Percentiles rank a stretch among this genome's conserved stretches.
phyloP scores from a whole-genome alignment of 768 basidiomycete species.

The Trametes sanguinea region DNA sequence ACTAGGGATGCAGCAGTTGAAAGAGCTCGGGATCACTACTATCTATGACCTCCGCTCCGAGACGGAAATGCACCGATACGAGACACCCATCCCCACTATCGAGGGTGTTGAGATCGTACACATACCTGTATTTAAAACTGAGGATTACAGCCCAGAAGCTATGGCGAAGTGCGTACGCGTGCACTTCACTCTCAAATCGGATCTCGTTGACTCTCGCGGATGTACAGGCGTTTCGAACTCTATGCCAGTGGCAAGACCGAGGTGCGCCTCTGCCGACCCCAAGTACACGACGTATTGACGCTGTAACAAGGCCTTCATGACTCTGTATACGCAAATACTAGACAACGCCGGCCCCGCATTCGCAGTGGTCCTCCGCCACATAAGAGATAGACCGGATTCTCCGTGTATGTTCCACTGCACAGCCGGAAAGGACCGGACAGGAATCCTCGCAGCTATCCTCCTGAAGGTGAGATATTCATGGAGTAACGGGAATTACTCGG shows the following conservation, averaged over 20 bases:
- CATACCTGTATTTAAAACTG: constrained; percentile 63
- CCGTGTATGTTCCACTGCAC: constrained; percentile 80
- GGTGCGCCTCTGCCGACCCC: constrained; percentile 38
- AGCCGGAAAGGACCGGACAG: constrained; percentile 85
- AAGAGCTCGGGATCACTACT: constrained; percentile 60
- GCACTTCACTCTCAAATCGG: background rate
- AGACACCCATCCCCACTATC: constrained; percentile 61
- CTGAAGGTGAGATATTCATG: constrained; percentile 52
- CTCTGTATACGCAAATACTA: constrained; percentile 78
- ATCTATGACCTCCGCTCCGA: constrained; percentile 82
- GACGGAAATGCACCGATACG: constrained; percentile 76
- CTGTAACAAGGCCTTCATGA: constrained; percentile 69
- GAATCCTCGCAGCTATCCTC: constrained; percentile 70
- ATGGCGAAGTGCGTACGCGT: constrained; percentile 78
- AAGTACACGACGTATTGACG: constrained; percentile 15
- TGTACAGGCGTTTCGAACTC: constrained; percentile 60
- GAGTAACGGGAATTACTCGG: background rate
- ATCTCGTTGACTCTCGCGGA: background rate
- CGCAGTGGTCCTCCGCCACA: constrained; percentile 69
- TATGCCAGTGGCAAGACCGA: constrained; percentile 83
- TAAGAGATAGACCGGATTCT: constrained; percentile 67
- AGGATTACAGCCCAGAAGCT: constrained; percentile 82
- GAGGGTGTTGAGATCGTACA: constrained; percentile 62
- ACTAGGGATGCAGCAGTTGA: constrained; percentile 59
- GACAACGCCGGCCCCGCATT: constrained; percentile 72